phyloP scores from a whole-genome alignment of 106 monocot genomes.

The Dactylorhiza incarnata region DNA sequence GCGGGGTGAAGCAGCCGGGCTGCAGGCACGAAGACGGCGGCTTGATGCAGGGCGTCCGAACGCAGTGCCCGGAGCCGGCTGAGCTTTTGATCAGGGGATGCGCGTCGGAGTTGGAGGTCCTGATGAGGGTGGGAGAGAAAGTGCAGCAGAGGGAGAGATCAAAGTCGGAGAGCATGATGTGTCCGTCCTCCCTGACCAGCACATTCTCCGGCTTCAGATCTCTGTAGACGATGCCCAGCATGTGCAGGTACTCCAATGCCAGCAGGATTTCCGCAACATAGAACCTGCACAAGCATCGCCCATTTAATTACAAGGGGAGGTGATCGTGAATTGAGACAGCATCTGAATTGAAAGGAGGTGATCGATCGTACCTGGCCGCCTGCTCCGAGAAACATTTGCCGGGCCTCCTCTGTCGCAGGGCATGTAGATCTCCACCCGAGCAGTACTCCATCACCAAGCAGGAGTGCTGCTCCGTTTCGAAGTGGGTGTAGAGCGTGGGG shows the following conservation, averaged over 20 bases:
- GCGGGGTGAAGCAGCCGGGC: constrained; percentile 1
- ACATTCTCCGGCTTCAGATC: constrained; percentile 9
- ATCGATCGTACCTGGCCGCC: constrained; percentile 16
- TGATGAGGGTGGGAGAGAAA: constrained; percentile 6
- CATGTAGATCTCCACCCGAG: constrained; percentile 21
- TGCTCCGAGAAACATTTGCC: constrained; percentile 19
- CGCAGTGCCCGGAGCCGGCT: background rate
- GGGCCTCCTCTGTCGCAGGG: constrained; percentile 18
- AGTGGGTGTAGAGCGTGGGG: constrained; percentile 22
- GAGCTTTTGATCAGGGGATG: background rate
- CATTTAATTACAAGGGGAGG: too few species aligned
- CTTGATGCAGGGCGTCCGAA: constrained; percentile 4
- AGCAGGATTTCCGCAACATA: constrained; percentile 7
- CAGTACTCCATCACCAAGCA: constrained; percentile 31
- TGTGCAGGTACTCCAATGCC: constrained; percentile 8
- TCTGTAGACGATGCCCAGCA: constrained; percentile 6
- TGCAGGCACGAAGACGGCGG: constrained; percentile 1
- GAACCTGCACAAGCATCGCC: constrained; percentile 5
- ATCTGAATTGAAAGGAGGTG: too few species aligned
- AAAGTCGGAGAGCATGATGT: constrained; percentile 8
- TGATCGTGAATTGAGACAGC: too few species aligned
- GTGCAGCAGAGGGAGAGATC: constrained; percentile 8
- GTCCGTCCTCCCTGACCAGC: constrained; percentile 3
- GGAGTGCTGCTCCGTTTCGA: constrained; percentile 23
- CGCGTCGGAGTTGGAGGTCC: background rate